Evolutionary conservation across 805 yeast species (phyloP), one percentile per base, ranked within the genome.

Genomic region (Vanderwaltozyma verrucispora): DNA sequence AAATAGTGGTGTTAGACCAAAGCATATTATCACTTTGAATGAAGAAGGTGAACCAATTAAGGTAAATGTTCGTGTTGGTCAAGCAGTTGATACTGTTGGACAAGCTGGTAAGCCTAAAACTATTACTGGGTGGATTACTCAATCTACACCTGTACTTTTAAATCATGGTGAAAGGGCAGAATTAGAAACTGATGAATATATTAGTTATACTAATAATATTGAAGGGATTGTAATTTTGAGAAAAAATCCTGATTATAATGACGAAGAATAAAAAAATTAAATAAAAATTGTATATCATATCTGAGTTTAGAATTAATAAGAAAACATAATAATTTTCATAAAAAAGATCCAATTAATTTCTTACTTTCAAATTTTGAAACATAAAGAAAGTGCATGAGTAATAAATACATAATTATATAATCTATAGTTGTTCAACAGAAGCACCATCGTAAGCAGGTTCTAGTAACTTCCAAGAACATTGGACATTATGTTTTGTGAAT

Each of bases 81-180:
- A 89, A 65, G 97, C 98, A 6, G 97, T 92, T 21, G 98, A 92
- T 59, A 86, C 88, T 28, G 97, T 92, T 44, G 99, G 98, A 25
- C 97, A 89, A 62, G 99, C 97, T 0, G 99, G 99, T 66, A 86
- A 85, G 51, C 99, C 98, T 34, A 92, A 92, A 69, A 88, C 96
- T 11, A 92, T 92, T 33, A 92, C 99, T 4, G 99, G 99, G 27
- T 92, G 98, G 98, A 97, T 92, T 16, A 92, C 99, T 1, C 98
- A 92, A 55, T 83, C 92, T 5, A 92, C 99, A 0, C 99, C 99
- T 1, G 99, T 92, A 16, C 68, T 92, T 50, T 69, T 92, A 39
- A 88, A 92, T 29, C 78, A 79, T 50, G 97, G 97, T 31, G 99
- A 92, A 62, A 73, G 96, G 45, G 99, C 98, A 0, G 99, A 92